phyloP scores from a whole-genome alignment of 257 asterid genomes.

The Coffea eugenioides region DNA sequence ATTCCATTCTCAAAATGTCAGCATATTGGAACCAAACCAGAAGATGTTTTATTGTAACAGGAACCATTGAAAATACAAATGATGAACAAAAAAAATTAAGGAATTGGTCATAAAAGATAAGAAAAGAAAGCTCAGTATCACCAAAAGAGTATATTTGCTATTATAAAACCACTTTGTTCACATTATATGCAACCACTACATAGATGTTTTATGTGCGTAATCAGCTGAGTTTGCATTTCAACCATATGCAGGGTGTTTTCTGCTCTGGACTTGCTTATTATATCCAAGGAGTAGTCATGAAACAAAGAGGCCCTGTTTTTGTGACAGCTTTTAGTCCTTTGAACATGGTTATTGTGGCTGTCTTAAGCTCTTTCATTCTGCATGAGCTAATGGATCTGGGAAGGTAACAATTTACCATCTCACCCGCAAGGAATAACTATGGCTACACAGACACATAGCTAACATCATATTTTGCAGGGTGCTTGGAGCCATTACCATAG shows the following conservation, averaged over 20 bases:
- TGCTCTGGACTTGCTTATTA: slow-evolving; percentile 89
- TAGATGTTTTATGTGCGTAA: neutral
- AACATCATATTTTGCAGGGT: slow-evolving; percentile 42
- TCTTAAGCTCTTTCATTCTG: slow-evolving; percentile 74
- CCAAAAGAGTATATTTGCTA: neutral
- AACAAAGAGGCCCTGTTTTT: slow-evolving; percentile 84
- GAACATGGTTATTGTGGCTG: slow-evolving; percentile 84
- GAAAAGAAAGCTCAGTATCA: neutral
- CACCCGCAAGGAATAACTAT: neutral
- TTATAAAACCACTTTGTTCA: neutral
- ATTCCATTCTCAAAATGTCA: neutral
- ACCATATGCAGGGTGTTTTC: slow-evolving; percentile 61
- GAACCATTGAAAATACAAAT: neutral
- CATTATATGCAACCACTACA: neutral
- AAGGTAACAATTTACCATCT: slow-evolving; percentile 46
- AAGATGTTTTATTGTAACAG: neutral
- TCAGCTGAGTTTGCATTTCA: slow-evolving; percentile 3
- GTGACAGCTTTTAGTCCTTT: slow-evolving; percentile 88
- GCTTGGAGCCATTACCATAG: slow-evolving; percentile 74
- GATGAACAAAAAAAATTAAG: neutral
- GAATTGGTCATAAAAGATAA: neutral
- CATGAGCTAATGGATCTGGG: slow-evolving; percentile 71
- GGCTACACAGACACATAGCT: slow-evolving; percentile 11
- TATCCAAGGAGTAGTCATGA: slow-evolving; percentile 82
- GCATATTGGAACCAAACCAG: neutral